Base-by-base conservation (phyloP, 2,329 filamentous ascomycete genomes). In the Nannizzia gypsea region DNA sequence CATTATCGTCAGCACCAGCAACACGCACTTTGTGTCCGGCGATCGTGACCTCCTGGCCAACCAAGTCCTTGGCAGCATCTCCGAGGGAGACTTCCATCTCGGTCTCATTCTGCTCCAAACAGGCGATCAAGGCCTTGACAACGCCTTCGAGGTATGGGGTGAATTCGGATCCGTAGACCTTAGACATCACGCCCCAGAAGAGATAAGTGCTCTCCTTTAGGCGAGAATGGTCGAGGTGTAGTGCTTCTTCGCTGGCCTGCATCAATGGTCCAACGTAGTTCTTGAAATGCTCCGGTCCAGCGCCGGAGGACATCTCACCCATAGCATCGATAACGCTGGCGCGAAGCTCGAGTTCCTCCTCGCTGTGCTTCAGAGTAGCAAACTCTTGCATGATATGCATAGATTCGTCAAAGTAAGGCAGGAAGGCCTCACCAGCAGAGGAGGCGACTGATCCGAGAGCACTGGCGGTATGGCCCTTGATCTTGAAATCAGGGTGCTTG, bases 201-300 rank as follows among this genome's bases (percentile, higher is more conserved):
- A 97, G 95, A 77, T 96, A 99, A 72, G 90, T 96, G 63, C 90
- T 96, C 79, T 99, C 93, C 74, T 90, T 89, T 57, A 97, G 84
- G 60, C 91, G 84, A 46, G 91, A 88, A 76, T 96, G 91, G 67
- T 90, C 91, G 2, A 99, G 84, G 67, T 87, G 80, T 1, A 97
- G 81, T 59, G 88, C 91, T 74, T 96, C 91, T 75, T 96, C 91
- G 66, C 89, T 96, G 13, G 92, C 87, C 68, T 86, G 82, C 88
- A 99, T 96, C 61, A 97, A 80, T 46, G 90, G 89, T 70, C 88
- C 81, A 38, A 97, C 91, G 70, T 92, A 97, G 13, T 88, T 89
- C 77, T 95, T 86, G 80, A 97, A 97, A 55, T 87, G 81, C 71
- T 89, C 81, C 38, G 89, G 78, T 20, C 93, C 93, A 62, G 96